These are phyloP conservation scores for Rhodosporidiobolus sp. DNA, from an alignment of 768 basidiomycete genomes.

Conservation along the genomic window DNA sequence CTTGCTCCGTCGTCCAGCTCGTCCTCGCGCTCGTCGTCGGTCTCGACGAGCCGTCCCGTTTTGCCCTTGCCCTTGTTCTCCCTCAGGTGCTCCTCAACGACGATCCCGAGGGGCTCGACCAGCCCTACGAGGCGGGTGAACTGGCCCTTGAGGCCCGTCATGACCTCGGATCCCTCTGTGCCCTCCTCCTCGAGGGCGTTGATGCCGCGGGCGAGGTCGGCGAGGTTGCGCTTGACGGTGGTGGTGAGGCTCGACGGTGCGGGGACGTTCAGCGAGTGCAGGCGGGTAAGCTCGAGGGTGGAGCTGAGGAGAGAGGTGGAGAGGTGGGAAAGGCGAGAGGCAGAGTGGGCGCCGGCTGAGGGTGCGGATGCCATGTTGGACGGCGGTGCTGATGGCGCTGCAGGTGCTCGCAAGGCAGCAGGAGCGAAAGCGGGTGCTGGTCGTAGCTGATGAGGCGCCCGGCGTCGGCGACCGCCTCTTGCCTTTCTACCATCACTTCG, in stretches of 20 bases:
- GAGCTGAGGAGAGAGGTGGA: slow-evolving; percentile 31
- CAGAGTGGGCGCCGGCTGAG: not conserved
- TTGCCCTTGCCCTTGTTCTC: slow-evolving; percentile 1
- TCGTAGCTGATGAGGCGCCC: not conserved
- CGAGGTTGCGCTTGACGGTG: slow-evolving; percentile 22
- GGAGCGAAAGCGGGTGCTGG: too few species aligned
- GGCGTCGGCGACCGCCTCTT: too few species aligned
- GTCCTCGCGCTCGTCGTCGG: slow-evolving; percentile 20
- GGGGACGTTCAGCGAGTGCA: slow-evolving; percentile 16
- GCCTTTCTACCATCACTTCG: too few species aligned
- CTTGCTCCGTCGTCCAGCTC: not conserved
- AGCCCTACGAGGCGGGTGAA: slow-evolving; percentile 36
- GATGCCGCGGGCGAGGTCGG: slow-evolving; percentile 23
- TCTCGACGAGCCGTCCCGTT: slow-evolving; percentile 34
- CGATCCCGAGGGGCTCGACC: slow-evolving; percentile 32
- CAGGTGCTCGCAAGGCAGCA: too few species aligned
- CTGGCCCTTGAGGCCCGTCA: slow-evolving; percentile 38
- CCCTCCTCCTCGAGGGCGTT: slow-evolving; percentile 17
- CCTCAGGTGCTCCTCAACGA: slow-evolving; percentile 5
- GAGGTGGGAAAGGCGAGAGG: slow-evolving; percentile 29
- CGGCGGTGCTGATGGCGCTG: not conserved
- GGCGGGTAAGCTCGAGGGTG: slow-evolving; percentile 36
- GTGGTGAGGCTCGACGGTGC: slow-evolving; percentile 8
- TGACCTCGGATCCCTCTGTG: slow-evolving; percentile 18
- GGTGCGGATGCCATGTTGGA: not conserved